Conservation (phyloP, 768 basidiomycete species). For the Galerina sulciceps region DNA sequence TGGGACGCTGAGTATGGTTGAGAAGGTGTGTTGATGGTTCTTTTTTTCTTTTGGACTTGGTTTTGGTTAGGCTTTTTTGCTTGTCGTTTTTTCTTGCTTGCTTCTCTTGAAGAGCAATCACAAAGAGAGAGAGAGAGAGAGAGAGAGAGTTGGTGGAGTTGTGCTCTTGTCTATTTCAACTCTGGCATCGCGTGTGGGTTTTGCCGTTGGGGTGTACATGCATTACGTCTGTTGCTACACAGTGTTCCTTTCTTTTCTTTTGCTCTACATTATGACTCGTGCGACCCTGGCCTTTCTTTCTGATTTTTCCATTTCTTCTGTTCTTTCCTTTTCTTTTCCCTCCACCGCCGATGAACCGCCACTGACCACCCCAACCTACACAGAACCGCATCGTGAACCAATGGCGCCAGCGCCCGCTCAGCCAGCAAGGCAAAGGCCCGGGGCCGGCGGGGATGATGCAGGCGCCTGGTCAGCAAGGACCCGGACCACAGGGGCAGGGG, state of each 20-base stretch:
- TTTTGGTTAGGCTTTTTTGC: slow-evolving; percentile 5
- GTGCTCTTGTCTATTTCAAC: no score
- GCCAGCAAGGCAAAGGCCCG: not conserved
- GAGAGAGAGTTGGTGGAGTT: no score
- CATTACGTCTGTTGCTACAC: no score
- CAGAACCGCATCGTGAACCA: slow-evolving; percentile 17
- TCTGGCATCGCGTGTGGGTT: not conserved
- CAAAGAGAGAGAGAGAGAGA: not conserved
- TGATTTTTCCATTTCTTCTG: slow-evolving; percentile 9
- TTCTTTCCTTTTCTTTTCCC: slow-evolving; percentile 3
- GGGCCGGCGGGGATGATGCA: slow-evolving; percentile 14
- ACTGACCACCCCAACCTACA: not conserved
- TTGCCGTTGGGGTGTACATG: no score
- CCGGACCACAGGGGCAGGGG: no score
- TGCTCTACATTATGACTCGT: no score
- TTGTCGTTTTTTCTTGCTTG: slow-evolving; percentile 1
- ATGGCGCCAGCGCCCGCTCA: slow-evolving; percentile 10
- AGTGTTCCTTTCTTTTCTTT: no score
- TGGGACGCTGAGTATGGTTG: slow-evolving; percentile 43
- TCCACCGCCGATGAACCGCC: not conserved
- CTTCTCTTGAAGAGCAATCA: not conserved
- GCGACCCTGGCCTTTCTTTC: not conserved
- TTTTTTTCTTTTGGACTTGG: no score
- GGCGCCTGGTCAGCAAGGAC: slow-evolving; percentile 37
- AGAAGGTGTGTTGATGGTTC: slow-evolving; percentile 56